Percentiles rank a stretch among this genome's conserved stretches.
Evolutionary conservation across 2,329 filamentous ascomycete species (phyloP).

Genomic region (Aspergillus sp.): DNA sequence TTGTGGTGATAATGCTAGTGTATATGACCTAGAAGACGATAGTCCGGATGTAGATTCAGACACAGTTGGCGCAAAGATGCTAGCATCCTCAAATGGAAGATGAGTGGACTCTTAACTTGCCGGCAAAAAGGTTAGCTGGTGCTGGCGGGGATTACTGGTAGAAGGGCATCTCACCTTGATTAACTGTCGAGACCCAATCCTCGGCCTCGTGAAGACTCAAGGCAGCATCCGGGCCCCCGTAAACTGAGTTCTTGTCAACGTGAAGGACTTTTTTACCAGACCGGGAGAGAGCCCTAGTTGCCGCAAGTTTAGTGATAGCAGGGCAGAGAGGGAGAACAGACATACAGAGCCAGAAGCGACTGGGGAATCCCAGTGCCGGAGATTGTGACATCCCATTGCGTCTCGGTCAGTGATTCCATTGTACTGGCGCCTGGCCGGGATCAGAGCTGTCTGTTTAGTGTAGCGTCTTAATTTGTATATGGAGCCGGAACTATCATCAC

Average conservation of each 20-base stretch:
- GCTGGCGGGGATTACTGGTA: not conserved
- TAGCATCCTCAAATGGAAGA: conserved; percentile 46
- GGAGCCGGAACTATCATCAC: conserved; percentile 29
- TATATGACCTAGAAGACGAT: conserved; percentile 73
- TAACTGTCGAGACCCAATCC: conserved; percentile 65
- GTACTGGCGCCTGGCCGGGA: conserved; percentile 18
- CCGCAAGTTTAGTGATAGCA: conserved; percentile 57
- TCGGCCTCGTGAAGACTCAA: conserved; percentile 82
- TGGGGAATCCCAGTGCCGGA: conserved; percentile 77
- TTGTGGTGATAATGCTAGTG: conserved; percentile 80
- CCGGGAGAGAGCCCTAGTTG: conserved; percentile 81
- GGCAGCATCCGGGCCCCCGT: conserved; percentile 83
- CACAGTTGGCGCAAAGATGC: conserved; percentile 31
- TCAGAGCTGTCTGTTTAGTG: conserved; percentile 27
- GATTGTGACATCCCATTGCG: conserved; percentile 79
- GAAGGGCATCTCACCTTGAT: conserved; percentile 38
- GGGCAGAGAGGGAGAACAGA: conserved; percentile 15
- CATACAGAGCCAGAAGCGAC: conserved; percentile 78
- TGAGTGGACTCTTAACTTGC: conserved; percentile 40
- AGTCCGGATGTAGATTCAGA: conserved; percentile 29
- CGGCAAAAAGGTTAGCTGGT: conserved; percentile 12
- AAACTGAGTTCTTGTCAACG: conserved; percentile 84
- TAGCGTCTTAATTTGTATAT: conserved; percentile 19
- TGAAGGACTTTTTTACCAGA: conserved; percentile 91
- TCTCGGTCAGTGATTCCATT: conserved; percentile 77